Evolutionary conservation across 495 filamentous ascomycete species (phyloP), one percentile per base, ranked within the genome.

Genomic region (Penicillium verhagenii): DNA sequence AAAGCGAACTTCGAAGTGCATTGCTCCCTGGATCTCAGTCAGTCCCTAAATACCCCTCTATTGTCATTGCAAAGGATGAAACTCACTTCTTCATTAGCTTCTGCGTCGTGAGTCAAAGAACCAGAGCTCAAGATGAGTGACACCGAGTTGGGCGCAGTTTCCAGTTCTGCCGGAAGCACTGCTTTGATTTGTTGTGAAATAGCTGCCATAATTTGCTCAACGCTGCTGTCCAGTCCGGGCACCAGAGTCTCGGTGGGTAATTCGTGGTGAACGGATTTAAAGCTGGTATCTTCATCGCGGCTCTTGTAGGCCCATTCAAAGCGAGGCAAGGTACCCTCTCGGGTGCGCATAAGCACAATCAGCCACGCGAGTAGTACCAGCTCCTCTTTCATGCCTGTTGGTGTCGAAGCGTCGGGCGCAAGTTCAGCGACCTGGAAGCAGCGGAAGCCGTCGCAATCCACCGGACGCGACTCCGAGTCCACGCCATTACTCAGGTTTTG

Each of bases 301-400:
- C 13, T 45, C 4, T 53, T 55, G 50, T 72, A 72, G 2, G 66
- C 51, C 75, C 75, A 79, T 8, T 76, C 72, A 52, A 57, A 78
- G 13, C 33, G 44, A 18, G 65, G 28, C n/a, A 71, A 66, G 21
- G 56, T 63, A 21, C 73, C 72, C 64, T 79, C 76, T 7, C 55
- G 59, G 2, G 68, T 72, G 6, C 63, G 62, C 54, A 77, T 42
- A 18, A 79, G 69, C 26, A 72, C 63, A 18, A 77, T 60, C 5
- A 76, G 61, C 76, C 76, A 79, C n/a, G 76, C 69, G 14, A 73
- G 31, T 1, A 79, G 61, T 33, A 78, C 21, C 9, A 72, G 29
- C n/a, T 75, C 72, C 19, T 76, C 72, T 20, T 47, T 71, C 64
- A 74, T 64, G 47, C 66, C 60, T 5, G 67, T 71, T 14, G 52